These are phyloP conservation scores for Drosera capensis DNA, from an alignment of 148 eudicot genomes.

Conservation along the genomic window DNA sequence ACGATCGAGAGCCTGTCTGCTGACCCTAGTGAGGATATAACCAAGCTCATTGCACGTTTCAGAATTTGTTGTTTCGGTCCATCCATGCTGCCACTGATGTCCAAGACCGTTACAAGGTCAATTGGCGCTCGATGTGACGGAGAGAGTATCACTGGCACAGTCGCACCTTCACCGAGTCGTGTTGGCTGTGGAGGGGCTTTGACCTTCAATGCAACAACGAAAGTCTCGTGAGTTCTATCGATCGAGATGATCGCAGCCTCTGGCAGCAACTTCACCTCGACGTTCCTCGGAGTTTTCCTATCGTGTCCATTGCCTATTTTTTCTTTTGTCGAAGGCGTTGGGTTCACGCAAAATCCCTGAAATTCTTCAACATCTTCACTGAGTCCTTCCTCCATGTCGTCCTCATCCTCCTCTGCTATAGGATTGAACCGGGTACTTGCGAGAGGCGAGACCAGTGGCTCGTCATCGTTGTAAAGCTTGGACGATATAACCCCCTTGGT, in stretches of 20 bases:
- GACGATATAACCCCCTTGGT: slow-evolving; percentile 4
- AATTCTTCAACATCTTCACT: slow-evolving; percentile 14
- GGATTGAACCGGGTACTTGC: slow-evolving; percentile 51
- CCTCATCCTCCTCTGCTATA: slow-evolving; percentile 63
- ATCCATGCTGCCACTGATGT: slow-evolving; percentile 35
- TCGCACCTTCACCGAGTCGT: too few species aligned
- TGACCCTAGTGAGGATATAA: slow-evolving; percentile 51
- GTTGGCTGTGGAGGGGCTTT: slow-evolving; percentile 38
- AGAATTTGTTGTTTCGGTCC: slow-evolving; percentile 25
- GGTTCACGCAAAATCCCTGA: slow-evolving; percentile 44
- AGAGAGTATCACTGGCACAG: too few species aligned
- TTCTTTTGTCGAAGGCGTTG: slow-evolving; percentile 4
- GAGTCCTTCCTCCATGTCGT: slow-evolving; percentile 16
- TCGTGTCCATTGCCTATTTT: not conserved
- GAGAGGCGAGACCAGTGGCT: slow-evolving; percentile 54
- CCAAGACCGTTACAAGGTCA: slow-evolving; percentile 62
- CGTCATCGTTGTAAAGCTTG: slow-evolving; percentile 76
- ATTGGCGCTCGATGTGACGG: slow-evolving; percentile 38
- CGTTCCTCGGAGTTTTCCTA: slow-evolving; percentile 3
- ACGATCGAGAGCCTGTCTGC: slow-evolving; percentile 77
- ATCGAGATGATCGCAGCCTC: slow-evolving; percentile 67
- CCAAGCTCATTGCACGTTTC: slow-evolving; percentile 40
- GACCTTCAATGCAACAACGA: slow-evolving; percentile 38
- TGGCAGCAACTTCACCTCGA: slow-evolving; percentile 37
- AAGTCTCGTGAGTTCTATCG: slow-evolving; percentile 46